Percentiles rank a stretch among this genome's conserved stretches.
Evolutionary conservation across 306 rosid genomes (phyloP).

Genomic region (Dalbergia oliveri): DNA sequence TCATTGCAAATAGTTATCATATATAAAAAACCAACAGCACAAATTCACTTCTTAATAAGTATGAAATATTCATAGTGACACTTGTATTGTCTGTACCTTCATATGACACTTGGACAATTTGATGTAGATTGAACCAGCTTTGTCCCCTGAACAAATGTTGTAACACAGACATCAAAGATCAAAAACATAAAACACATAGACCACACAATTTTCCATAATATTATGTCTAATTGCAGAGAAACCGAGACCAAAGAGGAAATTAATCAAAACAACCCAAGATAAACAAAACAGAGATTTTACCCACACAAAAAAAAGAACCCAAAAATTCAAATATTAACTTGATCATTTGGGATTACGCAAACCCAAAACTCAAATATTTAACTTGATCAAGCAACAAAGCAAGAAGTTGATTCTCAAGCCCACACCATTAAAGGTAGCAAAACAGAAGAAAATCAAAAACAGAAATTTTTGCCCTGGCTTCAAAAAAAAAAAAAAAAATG

Average conservation of each 20-base stretch:
- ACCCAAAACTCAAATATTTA: not conserved
- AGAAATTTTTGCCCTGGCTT: not conserved
- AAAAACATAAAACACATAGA: not conserved
- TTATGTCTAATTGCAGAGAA: not conserved
- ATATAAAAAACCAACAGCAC: constrained; percentile 6
- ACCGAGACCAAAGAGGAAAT: not conserved
- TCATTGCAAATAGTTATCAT: constrained; percentile 6
- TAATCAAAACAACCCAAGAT: not conserved
- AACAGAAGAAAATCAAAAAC: not conserved
- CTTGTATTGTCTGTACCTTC: constrained; percentile 43
- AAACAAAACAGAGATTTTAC: not conserved
- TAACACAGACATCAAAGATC: constrained; percentile 8
- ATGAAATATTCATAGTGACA: constrained; percentile 9
- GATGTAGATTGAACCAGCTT: constrained; percentile 59
- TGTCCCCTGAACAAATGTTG: constrained; percentile 55
- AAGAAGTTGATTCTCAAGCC: not conserved
- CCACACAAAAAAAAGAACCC: not conserved
- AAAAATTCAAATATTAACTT: constrained; percentile 10
- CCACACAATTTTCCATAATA: constrained; percentile 12
- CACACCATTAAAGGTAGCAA: not conserved
- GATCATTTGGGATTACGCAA: not conserved
- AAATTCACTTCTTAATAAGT: not conserved
- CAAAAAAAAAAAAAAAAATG: not conserved
- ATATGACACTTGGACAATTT: constrained; percentile 58
- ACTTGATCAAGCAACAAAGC: not conserved